Percentiles rank a stretch among this genome's conserved stretches.
Evolutionary conservation across 495 filamentous ascomycete species (phyloP).

Genomic region (Tuber indicum): DNA sequence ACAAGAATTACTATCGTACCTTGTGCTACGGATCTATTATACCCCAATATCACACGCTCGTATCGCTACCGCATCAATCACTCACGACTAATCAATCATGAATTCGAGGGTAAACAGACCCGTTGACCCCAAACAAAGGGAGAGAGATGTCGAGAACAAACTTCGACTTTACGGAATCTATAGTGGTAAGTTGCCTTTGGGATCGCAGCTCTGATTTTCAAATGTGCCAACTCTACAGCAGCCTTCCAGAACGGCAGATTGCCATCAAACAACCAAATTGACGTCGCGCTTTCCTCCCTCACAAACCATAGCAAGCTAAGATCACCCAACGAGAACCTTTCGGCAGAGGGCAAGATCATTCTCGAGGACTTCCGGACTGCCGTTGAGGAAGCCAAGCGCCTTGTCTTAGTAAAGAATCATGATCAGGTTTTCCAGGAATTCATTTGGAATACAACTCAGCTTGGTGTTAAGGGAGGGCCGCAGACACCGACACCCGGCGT

Average conservation of each 20-base stretch:
- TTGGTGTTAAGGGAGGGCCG: constrained; percentile 51
- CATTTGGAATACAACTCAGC: constrained; percentile 81
- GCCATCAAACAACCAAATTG: constrained; percentile 94
- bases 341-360: constrained; percentile 68
- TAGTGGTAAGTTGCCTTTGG: constrained; percentile 51
- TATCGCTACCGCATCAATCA: background rate
- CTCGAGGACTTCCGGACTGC: constrained; percentile 72
- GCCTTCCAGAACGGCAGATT: constrained; percentile 87
- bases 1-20: background rate
- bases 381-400: constrained; percentile 76
- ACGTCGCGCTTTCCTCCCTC: constrained; percentile 81
- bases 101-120: constrained; percentile 46
- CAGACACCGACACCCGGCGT: constrained; percentile 54
- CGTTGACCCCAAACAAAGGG: constrained; percentile 39
- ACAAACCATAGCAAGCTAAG: constrained; percentile 46
- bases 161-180: constrained; percentile 91
- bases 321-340: constrained; percentile 70
- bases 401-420: constrained; percentile 92
- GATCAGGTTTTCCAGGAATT: constrained; percentile 93
- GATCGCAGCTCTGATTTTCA: constrained; percentile 3
- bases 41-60: background rate
- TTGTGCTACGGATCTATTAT: background rate
- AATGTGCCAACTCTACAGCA: constrained; percentile 42
- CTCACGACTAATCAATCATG: constrained; percentile 23
- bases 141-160: constrained; percentile 75